Evolutionary conservation across 2,329 filamentous ascomycete species (phyloP).

Genomic region (Fusarium hostae): DNA sequence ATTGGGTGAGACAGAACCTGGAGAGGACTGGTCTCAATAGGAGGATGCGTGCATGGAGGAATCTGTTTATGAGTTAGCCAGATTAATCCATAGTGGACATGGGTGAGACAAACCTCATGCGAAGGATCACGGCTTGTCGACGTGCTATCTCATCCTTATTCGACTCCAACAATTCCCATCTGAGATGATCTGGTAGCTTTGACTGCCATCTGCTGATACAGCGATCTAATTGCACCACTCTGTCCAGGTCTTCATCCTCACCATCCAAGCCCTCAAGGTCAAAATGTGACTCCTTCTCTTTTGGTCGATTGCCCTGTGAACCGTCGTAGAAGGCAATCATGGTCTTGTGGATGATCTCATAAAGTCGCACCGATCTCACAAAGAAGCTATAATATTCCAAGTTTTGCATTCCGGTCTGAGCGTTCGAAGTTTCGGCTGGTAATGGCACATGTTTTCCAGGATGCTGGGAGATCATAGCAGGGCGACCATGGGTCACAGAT

Average conservation of each 20-base stretch:
- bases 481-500: slow-evolving; percentile 50
- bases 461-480: slow-evolving; percentile 49
- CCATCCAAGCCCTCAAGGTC: slow-evolving; percentile 5
- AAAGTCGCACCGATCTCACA: slow-evolving; percentile 50
- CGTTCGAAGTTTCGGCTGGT: slow-evolving; percentile 19
- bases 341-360: slow-evolving; percentile 51
- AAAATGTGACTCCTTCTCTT: background rate
- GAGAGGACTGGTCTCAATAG: slow-evolving; percentile 49
- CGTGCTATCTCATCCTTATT: slow-evolving; percentile 42
- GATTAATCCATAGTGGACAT: background rate
- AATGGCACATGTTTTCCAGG: slow-evolving; percentile 45
- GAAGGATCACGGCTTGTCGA: slow-evolving; percentile 49
- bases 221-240: slow-evolving; percentile 48
- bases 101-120: slow-evolving; percentile 44
- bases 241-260: slow-evolving; percentile 45
- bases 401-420: background rate
- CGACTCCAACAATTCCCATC: slow-evolving; percentile 25
- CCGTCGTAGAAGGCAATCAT: slow-evolving; percentile 46
- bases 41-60: slow-evolving; percentile 50
- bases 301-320: slow-evolving; percentile 2
- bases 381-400: slow-evolving; percentile 46
- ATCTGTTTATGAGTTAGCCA: slow-evolving; percentile 26
- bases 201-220: slow-evolving; percentile 48
- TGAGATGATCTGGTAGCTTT: slow-evolving; percentile 43
- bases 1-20: slow-evolving; percentile 47